Evolutionary conservation across 345 rosid species (phyloP).

Genomic region (Cardiospermum halicacabum): DNA sequence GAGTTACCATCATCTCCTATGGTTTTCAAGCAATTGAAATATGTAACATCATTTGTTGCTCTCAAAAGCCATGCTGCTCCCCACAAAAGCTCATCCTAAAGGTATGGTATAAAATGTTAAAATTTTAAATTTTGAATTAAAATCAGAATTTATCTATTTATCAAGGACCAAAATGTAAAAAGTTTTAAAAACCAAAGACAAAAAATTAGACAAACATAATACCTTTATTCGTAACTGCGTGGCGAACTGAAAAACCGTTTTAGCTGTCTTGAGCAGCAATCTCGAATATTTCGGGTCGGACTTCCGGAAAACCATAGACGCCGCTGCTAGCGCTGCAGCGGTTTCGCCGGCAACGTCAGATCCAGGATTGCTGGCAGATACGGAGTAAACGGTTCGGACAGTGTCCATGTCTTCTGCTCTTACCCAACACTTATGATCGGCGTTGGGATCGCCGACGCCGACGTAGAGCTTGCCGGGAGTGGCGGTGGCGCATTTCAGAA

Average conservation of each 20-base stretch:
- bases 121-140: conserved; percentile 38
- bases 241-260: conserved; percentile 68
- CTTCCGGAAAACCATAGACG: conserved; percentile 78
- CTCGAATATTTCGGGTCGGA: conserved; percentile 48
- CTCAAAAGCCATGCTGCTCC: conserved; percentile 78
- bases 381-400: conserved; percentile 54
- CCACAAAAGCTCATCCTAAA: conserved; percentile 95
- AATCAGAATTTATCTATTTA: no score
- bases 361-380: conserved; percentile 72
- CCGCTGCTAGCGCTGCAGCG: conserved; percentile 83
- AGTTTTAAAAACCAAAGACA: no score
- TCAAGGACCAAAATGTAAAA: no score
- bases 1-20: conserved; percentile 72
- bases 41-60: conserved; percentile 64
- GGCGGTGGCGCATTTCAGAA: conserved; percentile 74
- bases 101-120: no score
- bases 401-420: conserved; percentile 98
- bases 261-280: conserved; percentile 53
- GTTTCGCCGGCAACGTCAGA: conserved; percentile 90
- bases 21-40: conserved; percentile 57
- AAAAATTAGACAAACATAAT: conserved; percentile 77
- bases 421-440: conserved; percentile 92
- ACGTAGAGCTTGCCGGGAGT: conserved; percentile 80
- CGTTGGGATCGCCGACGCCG: conserved; percentile 88
- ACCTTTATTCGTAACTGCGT: conserved; percentile 68